Base-by-base conservation (phyloP, 768 basidiomycete species). In the Cystofilobasidium capitatum region DNA sequence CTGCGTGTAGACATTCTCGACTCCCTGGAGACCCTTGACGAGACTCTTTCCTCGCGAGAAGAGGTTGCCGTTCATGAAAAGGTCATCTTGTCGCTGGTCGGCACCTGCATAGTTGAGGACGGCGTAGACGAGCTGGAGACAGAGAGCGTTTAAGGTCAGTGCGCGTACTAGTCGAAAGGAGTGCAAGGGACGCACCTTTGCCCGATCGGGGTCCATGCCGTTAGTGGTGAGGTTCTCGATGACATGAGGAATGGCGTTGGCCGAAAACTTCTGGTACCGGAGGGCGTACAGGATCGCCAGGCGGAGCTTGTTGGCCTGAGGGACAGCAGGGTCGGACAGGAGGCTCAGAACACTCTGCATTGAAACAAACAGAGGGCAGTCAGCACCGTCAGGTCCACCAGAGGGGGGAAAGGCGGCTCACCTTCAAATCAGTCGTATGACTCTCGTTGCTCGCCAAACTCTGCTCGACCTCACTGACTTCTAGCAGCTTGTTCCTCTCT, bases 1-100 rank as follows among this genome's bases (percentile, higher is more conserved):
- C 72, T 98, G 96, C 65, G 91, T 99, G 76, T 97, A 99, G 20
- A 98, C 93, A 73, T 99, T 99, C 78, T 99, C 96, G 5, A 98
- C 94, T 2, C 96, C 96, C 83, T 96, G 96, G 57, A 99, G 80
- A 8, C 96, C 96, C 75, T 97, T 97, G 72, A 99, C 76, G 0
- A 93, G 96, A 36, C 89, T 92, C 64, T 91, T 86, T 2, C 96
- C 96, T 74, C 92, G 88, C 2, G 91, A 90, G 70, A 99, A 84
- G 58, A 99, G 79, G 17, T 92, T 91, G 77, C 96, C 94, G 47
- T 88, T 96, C 54, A 89, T 91, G 76, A 97, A 98, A 33, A 99
- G 80, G 76, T 98, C 96, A 73, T 97, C 94, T 79, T 99, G 94
- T 35, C 96, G 85, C 71, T 97, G 91, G 75, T 98, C 94, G 14